phyloP scores from a whole-genome alignment of 1,139 yeast species.

The Suhomyces bribrorum region DNA sequence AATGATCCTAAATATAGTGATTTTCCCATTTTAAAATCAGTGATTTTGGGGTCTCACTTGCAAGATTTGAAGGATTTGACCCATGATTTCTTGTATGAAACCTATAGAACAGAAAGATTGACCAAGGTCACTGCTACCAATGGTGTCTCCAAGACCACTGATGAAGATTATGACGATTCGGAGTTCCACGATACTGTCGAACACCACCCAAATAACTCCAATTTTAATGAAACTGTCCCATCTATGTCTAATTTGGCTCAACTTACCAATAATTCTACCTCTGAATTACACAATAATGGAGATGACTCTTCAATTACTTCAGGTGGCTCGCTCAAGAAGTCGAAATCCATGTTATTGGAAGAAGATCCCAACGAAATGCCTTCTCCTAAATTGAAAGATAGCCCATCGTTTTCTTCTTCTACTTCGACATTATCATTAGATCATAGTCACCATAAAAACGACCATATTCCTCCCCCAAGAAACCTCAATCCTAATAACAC shows the following conservation, averaged over 20 bases:
- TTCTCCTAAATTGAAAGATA: constrained; percentile 34
- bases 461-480: constrained; percentile 33
- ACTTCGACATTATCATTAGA: constrained; percentile 32
- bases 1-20: constrained; percentile 85
- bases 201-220: constrained; percentile 13
- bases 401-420: constrained; percentile 33
- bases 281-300: constrained; percentile 11
- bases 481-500: constrained; percentile 43
- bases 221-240: constrained; percentile 42
- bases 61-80: constrained; percentile 93
- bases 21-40: constrained; percentile 78
- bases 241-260: constrained; percentile 67
- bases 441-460: constrained; percentile 18
- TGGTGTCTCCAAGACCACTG: constrained; percentile 27
- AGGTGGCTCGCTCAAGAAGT: constrained; percentile 25
- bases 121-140: constrained; percentile 48
- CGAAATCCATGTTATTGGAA: constrained; percentile 41
- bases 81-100: constrained; percentile 87
- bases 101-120: constrained; percentile 87
- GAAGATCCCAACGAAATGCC: constrained; percentile 27
- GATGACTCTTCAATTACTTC: constrained; percentile 29
- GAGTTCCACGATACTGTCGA: constrained; percentile 38
- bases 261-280: constrained; percentile 35
- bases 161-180: constrained; percentile 28
- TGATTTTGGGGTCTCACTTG: constrained; percentile 86